These are phyloP conservation scores for Aspergillus ellipticus DNA, from an alignment of 495 filamentous ascomycete genomes.

Conservation along the genomic window DNA sequence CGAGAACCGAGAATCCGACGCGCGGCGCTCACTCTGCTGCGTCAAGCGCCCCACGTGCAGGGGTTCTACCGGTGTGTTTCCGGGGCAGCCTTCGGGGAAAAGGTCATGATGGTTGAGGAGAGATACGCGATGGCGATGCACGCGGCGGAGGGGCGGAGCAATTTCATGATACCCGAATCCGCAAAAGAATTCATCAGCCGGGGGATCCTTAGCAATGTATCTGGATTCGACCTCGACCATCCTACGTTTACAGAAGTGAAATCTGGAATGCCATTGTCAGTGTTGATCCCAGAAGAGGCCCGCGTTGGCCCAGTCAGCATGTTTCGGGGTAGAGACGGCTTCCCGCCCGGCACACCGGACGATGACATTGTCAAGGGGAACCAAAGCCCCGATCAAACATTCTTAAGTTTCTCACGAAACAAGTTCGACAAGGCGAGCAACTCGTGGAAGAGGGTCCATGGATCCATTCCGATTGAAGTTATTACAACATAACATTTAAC, in stretches of 20 bases:
- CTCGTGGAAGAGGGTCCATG: constrained; percentile 18
- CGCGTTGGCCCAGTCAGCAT: constrained; percentile 23
- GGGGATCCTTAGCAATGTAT: background rate
- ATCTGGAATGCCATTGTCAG: no score
- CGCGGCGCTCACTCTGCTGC: constrained; percentile 24
- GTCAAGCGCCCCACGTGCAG: constrained; percentile 25
- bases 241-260: no score
- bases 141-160: background rate
- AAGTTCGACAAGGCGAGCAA: constrained; percentile 11
- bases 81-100: constrained; percentile 14
- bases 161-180: background rate
- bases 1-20: constrained; percentile 29
- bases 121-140: constrained; percentile 9
- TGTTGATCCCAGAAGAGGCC: constrained; percentile 30
- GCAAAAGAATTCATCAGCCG: background rate
- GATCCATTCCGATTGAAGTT: constrained; percentile 19
- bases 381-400: constrained; percentile 15
- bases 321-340: constrained; percentile 22
- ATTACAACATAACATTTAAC: no score
- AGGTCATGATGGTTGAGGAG: constrained; percentile 32
- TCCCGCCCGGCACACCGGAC: constrained; percentile 15
- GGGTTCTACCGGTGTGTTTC: constrained; percentile 25
- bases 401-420: constrained; percentile 22
- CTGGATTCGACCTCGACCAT: background rate
- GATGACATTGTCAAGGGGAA: constrained; percentile 18